Evolutionary conservation across 257 asterid genomes (phyloP), one percentile per base, ranked within the genome.

Genomic region (Euphrasia confusa): DNA sequence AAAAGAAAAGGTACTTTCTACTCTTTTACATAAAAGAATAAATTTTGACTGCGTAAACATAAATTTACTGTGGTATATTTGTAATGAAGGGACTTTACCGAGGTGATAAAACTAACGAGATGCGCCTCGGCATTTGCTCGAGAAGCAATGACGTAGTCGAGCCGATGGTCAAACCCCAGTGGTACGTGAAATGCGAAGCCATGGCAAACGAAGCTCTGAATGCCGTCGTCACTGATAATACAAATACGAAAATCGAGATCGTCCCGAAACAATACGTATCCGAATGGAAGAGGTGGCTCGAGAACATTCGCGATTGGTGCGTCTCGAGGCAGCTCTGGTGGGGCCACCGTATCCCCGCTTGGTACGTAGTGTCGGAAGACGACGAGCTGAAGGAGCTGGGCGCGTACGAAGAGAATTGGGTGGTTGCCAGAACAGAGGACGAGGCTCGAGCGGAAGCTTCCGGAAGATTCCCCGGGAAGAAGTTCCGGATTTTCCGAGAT

Each of bases 291-390:
- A 88, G 98, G 78, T 92, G 98, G 98, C 98, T 92, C 54, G 96
- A 86, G 77, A 88, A 92, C 65, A 92, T 88, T 66, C 95, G 87
- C 54, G 98, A 92, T 79, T 92, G 98, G 97, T 92, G 98, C 81
- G 75, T 92, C 74, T 92, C 98, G 63, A 83, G 98, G 78, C 98
- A 92, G 73, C 95, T 92, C 66, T 92, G 98, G 98, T 92, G 97
- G 98, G 98, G 98, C 58, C 98, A 88, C 61, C 90, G 88, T 24
- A 70, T 88, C 71, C 97, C 97, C 26, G 95, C 98, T 35, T 92
- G 97, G 96, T 92, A 88, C 69, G 95, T 78, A 42, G 40, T 72
- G 33, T 69, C 88, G 75, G 90, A 89, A 35, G 86, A 73, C 37
- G 95, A 92, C 75, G 67, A 88, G 48, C 75, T 75, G 74, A 83